Conservation (phyloP, 1,284 basidiomycete genomes). For the Marasmius fiardii region DNA sequence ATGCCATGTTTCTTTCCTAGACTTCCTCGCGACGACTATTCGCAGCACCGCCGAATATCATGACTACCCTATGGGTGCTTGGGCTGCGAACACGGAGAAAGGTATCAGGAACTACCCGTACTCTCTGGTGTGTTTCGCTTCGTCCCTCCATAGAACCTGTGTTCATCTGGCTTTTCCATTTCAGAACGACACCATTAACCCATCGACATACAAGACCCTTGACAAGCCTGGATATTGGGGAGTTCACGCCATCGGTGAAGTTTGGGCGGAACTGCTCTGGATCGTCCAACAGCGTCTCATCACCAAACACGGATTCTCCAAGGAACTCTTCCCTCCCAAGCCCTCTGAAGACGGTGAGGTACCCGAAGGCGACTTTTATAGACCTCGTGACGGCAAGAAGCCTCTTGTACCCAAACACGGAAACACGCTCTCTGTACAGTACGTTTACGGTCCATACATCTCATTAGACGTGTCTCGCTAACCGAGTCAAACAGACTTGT, state of each 20-base stretch:
- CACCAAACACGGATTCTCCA: conserved; percentile 77
- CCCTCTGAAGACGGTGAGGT: conserved; percentile 58
- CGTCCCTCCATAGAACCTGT: background rate
- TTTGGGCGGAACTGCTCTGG: conserved; percentile 96
- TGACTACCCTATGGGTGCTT: conserved; percentile 89
- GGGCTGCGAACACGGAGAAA: conserved; percentile 77
- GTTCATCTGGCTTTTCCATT: background rate
- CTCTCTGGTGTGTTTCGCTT: conserved; percentile 49
- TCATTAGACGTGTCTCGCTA: background rate
- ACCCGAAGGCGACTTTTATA: conserved; percentile 75
- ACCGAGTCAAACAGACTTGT: conserved; percentile 50
- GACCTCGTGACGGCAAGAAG: conserved; percentile 41
- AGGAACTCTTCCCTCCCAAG: conserved; percentile 78
- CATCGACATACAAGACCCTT: conserved; percentile 93
- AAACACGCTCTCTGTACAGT: conserved; percentile 84
- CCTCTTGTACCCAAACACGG: conserved; percentile 87
- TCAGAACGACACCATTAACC: conserved; percentile 77
- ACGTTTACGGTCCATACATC: conserved; percentile 21
- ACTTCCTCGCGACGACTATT: conserved; percentile 84
- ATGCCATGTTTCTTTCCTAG: conserved; percentile 28
- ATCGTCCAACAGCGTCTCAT: conserved; percentile 76
- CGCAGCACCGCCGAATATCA: conserved; percentile 71
- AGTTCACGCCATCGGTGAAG: conserved; percentile 90
- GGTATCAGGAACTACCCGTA: conserved; percentile 92
- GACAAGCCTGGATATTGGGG: conserved; percentile 93